phyloP scores from a whole-genome alignment of 371 early-diverging fungal species.

The Funneliformis caledonium region DNA sequence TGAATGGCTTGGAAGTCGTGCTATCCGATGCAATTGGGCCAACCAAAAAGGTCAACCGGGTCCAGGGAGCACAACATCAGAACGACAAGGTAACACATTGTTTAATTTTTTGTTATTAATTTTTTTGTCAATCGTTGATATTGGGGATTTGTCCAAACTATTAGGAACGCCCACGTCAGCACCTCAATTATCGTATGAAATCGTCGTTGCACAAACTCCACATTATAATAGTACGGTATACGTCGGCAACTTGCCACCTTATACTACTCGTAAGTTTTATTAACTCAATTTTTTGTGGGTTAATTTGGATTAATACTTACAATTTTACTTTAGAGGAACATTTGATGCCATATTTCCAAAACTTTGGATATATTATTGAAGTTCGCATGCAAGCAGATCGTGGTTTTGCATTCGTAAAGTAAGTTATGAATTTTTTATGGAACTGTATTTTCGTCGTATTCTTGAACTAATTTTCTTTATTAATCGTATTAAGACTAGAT shows the following conservation, averaged over 20 bases:
- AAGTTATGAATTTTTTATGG: conserved; percentile 40
- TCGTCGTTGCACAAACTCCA: conserved; percentile 74
- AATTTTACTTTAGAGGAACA: conserved; percentile 63
- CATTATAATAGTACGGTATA: conserved; percentile 86
- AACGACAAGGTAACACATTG: conserved; percentile 42
- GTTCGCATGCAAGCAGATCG: conserved; percentile 84
- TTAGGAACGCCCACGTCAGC: conserved; percentile 41
- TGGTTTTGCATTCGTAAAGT: conserved; percentile 91
- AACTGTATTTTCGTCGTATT: neutral
- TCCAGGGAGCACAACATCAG: conserved; percentile 44
- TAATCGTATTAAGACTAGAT: conserved; percentile 63
- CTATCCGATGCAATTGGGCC: conserved; percentile 79
- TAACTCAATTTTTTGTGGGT: neutral
- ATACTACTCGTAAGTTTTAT: conserved; percentile 62
- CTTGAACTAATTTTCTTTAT: neutral
- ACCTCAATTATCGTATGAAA: conserved; percentile 68
- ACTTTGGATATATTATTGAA: conserved; percentile 77
- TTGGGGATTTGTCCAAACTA: neutral
- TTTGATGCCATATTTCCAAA: conserved; percentile 74
- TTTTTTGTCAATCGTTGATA: conserved; percentile 19
- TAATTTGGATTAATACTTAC: neutral
- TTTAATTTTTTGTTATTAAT: neutral
- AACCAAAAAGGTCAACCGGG: conserved; percentile 73
- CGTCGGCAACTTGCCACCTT: conserved; percentile 83
- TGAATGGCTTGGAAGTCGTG: conserved; percentile 59